Evolutionary conservation across 164 flowering plant genomes (phyloP).

Genomic region (Tetrastigma voinierianum): DNA sequence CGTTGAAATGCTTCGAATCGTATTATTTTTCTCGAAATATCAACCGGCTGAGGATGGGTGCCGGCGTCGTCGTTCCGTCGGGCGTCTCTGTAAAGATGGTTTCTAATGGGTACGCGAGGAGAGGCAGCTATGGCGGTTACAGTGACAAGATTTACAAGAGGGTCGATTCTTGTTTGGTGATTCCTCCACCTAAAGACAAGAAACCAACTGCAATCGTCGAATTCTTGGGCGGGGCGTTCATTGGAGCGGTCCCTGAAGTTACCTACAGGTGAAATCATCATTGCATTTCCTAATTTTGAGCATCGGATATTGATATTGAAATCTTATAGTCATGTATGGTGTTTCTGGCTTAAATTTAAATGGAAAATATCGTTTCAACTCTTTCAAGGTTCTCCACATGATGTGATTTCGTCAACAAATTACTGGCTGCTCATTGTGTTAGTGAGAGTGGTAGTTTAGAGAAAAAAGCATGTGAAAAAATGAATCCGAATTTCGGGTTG

Average conservation of each 20-base stretch:
- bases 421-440: no score
- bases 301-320: no score
- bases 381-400: no score
- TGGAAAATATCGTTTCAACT: no score
- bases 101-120: conserved; percentile 33
- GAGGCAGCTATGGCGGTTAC: conserved; percentile 10
- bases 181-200: conserved; percentile 63
- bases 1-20: not conserved
- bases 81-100: conserved; percentile 17
- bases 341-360: no score
- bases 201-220: conserved; percentile 77
- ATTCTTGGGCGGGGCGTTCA: conserved; percentile 91
- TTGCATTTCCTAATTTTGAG: no score
- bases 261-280: conserved; percentile 58
- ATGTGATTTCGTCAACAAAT: no score
- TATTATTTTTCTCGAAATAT: no score
- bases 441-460: no score
- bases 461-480: no score
- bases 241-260: conserved; percentile 93
- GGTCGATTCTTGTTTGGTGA: conserved; percentile 66
- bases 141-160: conserved; percentile 35
- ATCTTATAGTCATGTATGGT: no score
- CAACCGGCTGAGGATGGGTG: not conserved
- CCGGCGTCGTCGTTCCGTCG: not conserved
- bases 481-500: no score